Percentiles rank a stretch among this genome's conserved stretches.
phyloP scores from a whole-genome alignment of 1,139 yeast species.

The Williopsis jadinii region DNA sequence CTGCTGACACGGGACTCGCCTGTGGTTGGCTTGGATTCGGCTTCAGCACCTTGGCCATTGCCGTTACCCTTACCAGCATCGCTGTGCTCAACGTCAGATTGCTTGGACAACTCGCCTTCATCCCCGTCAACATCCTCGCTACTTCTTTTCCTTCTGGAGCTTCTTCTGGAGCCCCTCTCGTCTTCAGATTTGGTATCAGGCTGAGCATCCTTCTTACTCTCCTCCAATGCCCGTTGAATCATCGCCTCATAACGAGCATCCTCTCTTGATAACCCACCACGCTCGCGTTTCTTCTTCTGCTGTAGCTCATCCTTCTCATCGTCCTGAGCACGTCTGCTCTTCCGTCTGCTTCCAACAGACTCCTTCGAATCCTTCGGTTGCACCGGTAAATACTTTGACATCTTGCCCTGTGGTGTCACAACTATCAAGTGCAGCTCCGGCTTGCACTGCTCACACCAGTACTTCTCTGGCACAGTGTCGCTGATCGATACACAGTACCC shows the following conservation, averaged over 20 bases:
- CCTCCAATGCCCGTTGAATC: constrained; percentile 31
- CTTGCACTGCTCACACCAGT: constrained; percentile 87
- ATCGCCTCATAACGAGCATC: constrained; percentile 32
- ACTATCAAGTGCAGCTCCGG: constrained; percentile 68
- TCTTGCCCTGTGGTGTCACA: constrained; percentile 37
- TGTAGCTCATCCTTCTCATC: not conserved
- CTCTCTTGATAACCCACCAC: constrained; percentile 31
- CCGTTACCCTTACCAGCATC: not conserved
- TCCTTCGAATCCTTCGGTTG: constrained; percentile 21
- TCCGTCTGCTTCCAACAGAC: constrained; percentile 3
- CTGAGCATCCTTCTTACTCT: constrained; percentile 27
- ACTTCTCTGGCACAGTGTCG: constrained; percentile 80
- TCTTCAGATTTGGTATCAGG: constrained; percentile 17
- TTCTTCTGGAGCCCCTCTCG: constrained; percentile 3
- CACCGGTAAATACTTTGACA: constrained; percentile 36
- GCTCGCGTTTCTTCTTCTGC: constrained; percentile 11
- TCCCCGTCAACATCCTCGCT: not conserved
- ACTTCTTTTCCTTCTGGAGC: constrained; percentile 4
- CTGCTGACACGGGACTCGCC: not conserved
- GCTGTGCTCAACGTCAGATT: not conserved
- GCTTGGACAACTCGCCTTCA: not conserved
- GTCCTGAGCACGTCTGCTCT: constrained; percentile 1
- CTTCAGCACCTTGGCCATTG: not conserved
- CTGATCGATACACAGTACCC: constrained; percentile 88
- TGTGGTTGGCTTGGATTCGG: too few relatives aligned